Percentiles rank a stretch among this genome's conserved stretches.
These are phyloP conservation scores for Filobasidium uniguttulatum DNA, from an alignment of 1,284 basidiomycete species.

Conservation along the genomic window DNA sequence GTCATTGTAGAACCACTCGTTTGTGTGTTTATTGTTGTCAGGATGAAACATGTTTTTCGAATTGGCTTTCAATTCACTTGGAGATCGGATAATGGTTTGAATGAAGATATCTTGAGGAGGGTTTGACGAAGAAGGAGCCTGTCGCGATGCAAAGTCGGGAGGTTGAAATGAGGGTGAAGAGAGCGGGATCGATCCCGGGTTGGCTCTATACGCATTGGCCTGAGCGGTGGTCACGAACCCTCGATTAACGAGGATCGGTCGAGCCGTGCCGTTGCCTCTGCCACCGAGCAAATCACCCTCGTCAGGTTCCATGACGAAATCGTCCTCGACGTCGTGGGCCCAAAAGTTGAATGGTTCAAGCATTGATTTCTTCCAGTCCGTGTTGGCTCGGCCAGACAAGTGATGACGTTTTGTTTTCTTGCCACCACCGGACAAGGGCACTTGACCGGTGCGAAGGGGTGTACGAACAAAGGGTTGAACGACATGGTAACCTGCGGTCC, in stretches of 20 bases:
- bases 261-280: constrained; percentile 20
- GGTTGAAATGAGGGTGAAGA: not conserved
- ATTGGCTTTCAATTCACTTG: constrained; percentile 36
- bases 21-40: constrained; percentile 64
- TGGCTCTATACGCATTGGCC: constrained; percentile 25
- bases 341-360: too few relatives aligned
- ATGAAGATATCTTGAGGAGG: constrained; percentile 8
- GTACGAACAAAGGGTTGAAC: constrained; percentile 68
- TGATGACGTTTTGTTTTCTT: too few relatives aligned
- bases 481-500: constrained; percentile 72
- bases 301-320: too few relatives aligned
- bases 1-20: constrained; percentile 88
- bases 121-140: constrained; percentile 23
- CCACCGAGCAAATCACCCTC: constrained; percentile 38
- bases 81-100: constrained; percentile 32
- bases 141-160: constrained; percentile 40
- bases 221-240: constrained; percentile 58
- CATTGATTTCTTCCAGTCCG: too few relatives aligned
- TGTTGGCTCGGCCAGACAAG: too few relatives aligned
- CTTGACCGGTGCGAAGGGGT: constrained; percentile 1
- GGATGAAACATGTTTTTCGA: constrained; percentile 62
- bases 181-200: not conserved
- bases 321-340: too few relatives aligned
- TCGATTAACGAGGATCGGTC: constrained; percentile 65
- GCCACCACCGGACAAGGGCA: too few relatives aligned